Evolutionary conservation across 1,139 yeast genomes (phyloP).

Genomic region (Geotrichum cucujoidarum): DNA sequence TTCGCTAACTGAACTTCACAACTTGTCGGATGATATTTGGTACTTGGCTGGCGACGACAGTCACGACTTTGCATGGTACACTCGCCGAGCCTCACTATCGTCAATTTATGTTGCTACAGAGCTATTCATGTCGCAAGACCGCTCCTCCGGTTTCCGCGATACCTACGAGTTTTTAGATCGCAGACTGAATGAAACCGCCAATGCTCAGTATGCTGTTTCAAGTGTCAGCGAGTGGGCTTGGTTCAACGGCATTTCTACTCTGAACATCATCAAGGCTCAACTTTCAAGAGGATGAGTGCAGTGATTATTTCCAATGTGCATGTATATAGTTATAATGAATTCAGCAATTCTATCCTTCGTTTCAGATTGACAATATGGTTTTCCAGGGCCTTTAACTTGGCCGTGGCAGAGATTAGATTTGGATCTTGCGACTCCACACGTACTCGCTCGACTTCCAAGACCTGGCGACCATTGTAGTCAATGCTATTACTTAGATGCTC

Average conservation of each 20-base stretch:
- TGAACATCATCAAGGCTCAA: constrained; percentile 60
- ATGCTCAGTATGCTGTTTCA: constrained; percentile 55
- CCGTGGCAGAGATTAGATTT: constrained; percentile 40
- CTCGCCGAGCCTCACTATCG: constrained; percentile 70
- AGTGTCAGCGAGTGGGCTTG: constrained; percentile 68
- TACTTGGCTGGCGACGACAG: constrained; percentile 75
- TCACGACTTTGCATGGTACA: constrained; percentile 89
- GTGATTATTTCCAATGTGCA: too few species aligned
- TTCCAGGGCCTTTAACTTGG: constrained; percentile 37
- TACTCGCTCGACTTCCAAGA: constrained; percentile 41
- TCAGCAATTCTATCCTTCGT: constrained; percentile 27
- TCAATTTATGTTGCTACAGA: constrained; percentile 67
- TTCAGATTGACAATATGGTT: constrained; percentile 26
- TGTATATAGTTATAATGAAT: constrained; percentile 14
- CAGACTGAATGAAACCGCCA: constrained; percentile 52
- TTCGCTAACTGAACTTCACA: constrained; percentile 63
- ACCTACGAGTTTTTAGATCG: constrained; percentile 64
- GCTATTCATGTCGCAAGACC: constrained; percentile 74
- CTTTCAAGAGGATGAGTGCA: constrained; percentile 12
- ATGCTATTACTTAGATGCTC: constrained; percentile 11
- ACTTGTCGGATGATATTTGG: constrained; percentile 76
- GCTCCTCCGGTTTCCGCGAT: constrained; percentile 48
- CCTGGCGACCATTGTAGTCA: constrained; percentile 37
- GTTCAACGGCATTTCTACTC: constrained; percentile 61
- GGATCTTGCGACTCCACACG: constrained; percentile 46